Base-by-base conservation (phyloP, 2,329 filamentous ascomycete genomes). In the Penicillium sp. region DNA sequence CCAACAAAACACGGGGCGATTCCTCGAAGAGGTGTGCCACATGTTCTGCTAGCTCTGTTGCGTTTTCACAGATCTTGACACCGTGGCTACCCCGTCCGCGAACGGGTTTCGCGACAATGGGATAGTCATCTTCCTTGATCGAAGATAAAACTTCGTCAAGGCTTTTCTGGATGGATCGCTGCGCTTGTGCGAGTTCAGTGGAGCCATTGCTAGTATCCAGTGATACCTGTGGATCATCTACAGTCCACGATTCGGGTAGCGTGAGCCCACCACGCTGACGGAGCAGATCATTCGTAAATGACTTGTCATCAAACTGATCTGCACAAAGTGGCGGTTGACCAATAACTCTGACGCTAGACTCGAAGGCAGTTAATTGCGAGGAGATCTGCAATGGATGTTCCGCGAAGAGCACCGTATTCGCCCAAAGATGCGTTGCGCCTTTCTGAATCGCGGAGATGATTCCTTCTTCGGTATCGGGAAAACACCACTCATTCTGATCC, bases 291-390 rank as follows among this genome's bases (percentile, higher is more conserved):
- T 82, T 82, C 11, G 82, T 73, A 41, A 73, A 74, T 18, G 75
- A 69, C 61, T 84, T 83, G 61, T 82, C 79, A 54, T 82, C 79
- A 60, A 78, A 82, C 4, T 69, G 67, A 49, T 83, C 77, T 0
- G 81, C 78, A 5, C 80, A 64, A 4, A 69, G 59, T 0, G 79
- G 79, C 0, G 78, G 75, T 51, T 82, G 79, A 2, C 79, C 78
- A 4, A 82, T 63, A 0, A 82, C 63, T 5, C 61, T 67, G 0
- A 82, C 23, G 0, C 57, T 40, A 7, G 71, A 60, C 6, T 70
- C 64, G 41, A 69, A 64, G 7, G 60, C 43, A 1, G 63, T 59
- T 6, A 81, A 60, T 2, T 51, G 57, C 1, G 60, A 18, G 0
- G 78, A 80, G 0, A 57, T 70, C 54, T 83, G 79, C 0, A 82